These are phyloP conservation scores for Austroboletus eburneus DNA, from an alignment of 768 basidiomycete species.

Conservation along the genomic window DNA sequence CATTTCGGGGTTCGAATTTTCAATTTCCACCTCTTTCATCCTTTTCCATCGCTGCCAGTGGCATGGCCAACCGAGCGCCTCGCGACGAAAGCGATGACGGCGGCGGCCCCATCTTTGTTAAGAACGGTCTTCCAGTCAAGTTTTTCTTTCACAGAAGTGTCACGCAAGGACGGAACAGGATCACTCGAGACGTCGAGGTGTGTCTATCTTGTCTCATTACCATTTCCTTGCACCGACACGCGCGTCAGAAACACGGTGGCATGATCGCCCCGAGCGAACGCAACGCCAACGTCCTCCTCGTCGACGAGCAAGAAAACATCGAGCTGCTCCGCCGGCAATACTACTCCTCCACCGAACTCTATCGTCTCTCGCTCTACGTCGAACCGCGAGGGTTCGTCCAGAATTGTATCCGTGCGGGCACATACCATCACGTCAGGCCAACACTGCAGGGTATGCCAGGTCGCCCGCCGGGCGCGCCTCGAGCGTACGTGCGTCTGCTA, in stretches of 20 bases:
- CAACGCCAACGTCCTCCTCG: slow-evolving; percentile 22
- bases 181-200: slow-evolving; percentile 22
- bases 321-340: slow-evolving; percentile 21
- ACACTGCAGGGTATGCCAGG: slow-evolving; percentile 22
- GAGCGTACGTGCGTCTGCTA: slow-evolving; percentile 7
- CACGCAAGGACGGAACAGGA: slow-evolving; percentile 16
- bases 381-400: slow-evolving; percentile 27
- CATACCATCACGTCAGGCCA: slow-evolving; percentile 12
- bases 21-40: background rate
- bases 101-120: slow-evolving; percentile 19
- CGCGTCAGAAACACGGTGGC: slow-evolving; percentile 20
- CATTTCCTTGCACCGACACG: background rate
- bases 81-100: slow-evolving; percentile 1
- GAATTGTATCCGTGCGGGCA: slow-evolving; percentile 11
- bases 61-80: background rate
- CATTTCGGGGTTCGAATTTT: slow-evolving; percentile 27
- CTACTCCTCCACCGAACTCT: slow-evolving; percentile 17
- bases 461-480: background rate
- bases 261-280: slow-evolving; percentile 13
- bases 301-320: slow-evolving; percentile 29
- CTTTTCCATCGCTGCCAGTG: background rate
- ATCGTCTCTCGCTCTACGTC: slow-evolving; percentile 18
- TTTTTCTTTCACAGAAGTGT: slow-evolving; percentile 29
- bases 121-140: slow-evolving; percentile 19
- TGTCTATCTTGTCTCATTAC: background rate